Percentiles rank a stretch among this genome's conserved stretches.
phyloP scores from a whole-genome alignment of 495 filamentous ascomycete genomes.

The Podospora bellae-mahoneyi region DNA sequence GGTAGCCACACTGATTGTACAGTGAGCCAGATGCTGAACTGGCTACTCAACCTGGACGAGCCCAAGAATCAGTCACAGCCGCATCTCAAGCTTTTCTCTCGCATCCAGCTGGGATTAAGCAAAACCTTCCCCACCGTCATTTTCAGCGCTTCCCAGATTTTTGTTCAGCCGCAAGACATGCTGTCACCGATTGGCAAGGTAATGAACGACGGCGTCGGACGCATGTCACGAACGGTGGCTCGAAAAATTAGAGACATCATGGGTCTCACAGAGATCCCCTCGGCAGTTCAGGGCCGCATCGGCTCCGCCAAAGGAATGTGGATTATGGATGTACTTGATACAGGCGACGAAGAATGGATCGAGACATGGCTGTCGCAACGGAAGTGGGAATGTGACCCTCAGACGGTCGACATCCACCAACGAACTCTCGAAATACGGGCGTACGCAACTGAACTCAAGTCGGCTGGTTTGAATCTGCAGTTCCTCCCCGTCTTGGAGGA shows the following conservation, averaged over 20 bases:
- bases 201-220: constrained; percentile 82
- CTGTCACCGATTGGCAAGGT: constrained; percentile 41
- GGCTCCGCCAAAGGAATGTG: constrained; percentile 87
- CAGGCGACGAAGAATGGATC: constrained; percentile 59
- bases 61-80: constrained; percentile 38
- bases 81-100: constrained; percentile 37
- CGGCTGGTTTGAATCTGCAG: constrained; percentile 70
- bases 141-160: constrained; percentile 39
- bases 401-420: constrained; percentile 42
- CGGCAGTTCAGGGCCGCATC: constrained; percentile 76
- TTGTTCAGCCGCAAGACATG: constrained; percentile 32
- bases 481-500: constrained; percentile 73
- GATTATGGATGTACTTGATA: constrained; percentile 61
- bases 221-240: constrained; percentile 65
- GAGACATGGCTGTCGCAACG: constrained; percentile 73
- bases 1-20: constrained; percentile 31
- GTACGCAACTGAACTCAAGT: constrained; percentile 57
- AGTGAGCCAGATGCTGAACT: constrained; percentile 39
- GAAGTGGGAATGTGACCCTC: constrained; percentile 66
- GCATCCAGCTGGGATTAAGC: constrained; percentile 46
- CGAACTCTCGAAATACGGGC: constrained; percentile 71
- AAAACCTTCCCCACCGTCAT: constrained; percentile 39
- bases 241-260: constrained; percentile 56
- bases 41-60: constrained; percentile 40
- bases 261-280: constrained; percentile 60